Evolutionary conservation across 2,329 filamentous ascomycete genomes (phyloP), one percentile per base, ranked within the genome.

Genomic region (Talaromyces albobiverticillius): DNA sequence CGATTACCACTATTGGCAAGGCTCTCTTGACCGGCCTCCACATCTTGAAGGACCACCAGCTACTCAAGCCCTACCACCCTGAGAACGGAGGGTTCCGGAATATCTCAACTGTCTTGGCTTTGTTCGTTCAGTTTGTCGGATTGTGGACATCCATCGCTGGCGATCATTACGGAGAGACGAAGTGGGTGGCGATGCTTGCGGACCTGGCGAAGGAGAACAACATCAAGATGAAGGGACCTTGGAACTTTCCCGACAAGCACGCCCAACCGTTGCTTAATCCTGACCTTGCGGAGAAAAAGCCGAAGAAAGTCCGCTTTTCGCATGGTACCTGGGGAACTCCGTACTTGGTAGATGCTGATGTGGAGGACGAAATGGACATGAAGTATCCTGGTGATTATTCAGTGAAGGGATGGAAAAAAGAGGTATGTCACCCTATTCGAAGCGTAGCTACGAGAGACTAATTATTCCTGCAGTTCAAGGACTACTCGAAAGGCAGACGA

Each of bases 131-230:
- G 10, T 54, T 54, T 49, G 11, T n/a, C 31, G 2, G 22, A 20
- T 29, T 38, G 20, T 54, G 52, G 52, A 34, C 14, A 20, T 5
- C 1, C 26, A 45, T 54, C 29, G 45, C 20, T 13, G 51, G 45
- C 11, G 51, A 54, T 22, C 51, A 48, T 16, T 43, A 36, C 38
- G 51, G 45, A 36, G 51, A 49, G 45, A 54, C 45, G n/a, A 46
- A 34, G 7, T 54, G 51, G 51, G 46, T 49, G 22, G 18, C 51
- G 14, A 54, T 43, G 22, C 23, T 53, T 48, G 51, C 11, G 18
- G 23, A 34, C 25, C 25, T 49, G 26, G 51, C 51, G 14, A 41
- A 32, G 20, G 26, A 45, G 8, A 38, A 49, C 29, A 18, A 13
- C 13, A 49, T 54, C n/a, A 29, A 45, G 2, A 45, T 54, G 20